phyloP scores from a whole-genome alignment of 257 asterid species.

The Plantago major region DNA sequence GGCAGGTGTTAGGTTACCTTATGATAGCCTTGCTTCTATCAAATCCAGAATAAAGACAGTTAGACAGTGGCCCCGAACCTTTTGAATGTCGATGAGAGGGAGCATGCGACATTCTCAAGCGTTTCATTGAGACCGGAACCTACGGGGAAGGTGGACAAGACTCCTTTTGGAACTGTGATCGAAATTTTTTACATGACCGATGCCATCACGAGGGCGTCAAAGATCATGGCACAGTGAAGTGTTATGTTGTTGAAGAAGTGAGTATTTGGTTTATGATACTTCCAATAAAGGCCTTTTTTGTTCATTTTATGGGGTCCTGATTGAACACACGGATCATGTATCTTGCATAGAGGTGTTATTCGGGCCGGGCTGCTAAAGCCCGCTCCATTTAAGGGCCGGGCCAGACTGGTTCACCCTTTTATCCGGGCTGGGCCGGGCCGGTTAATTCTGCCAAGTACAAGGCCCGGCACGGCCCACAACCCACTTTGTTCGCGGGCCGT shows the following conservation, averaged over 20 bases:
- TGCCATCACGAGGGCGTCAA: conserved; percentile 89
- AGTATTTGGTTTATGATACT: conserved; percentile 22
- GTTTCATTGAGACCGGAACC: conserved; percentile 65
- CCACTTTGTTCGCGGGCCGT: no score
- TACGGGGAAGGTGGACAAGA: conserved; percentile 39
- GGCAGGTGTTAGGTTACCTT: conserved; percentile 60
- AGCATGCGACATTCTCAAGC: conserved; percentile 61
- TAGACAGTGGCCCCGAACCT: conserved; percentile 95
- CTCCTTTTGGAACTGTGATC: conserved; percentile 56
- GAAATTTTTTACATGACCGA: conserved; percentile 95
- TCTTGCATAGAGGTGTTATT: no score
- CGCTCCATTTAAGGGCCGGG: no score
- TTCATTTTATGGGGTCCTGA: conserved; percentile 15
- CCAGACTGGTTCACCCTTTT: no score
- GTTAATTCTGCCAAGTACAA: no score
- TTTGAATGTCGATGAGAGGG: conserved; percentile 71
- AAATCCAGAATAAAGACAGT: conserved; percentile 65
- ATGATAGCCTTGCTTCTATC: conserved; percentile 50
- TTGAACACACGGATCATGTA: conserved; percentile 14
- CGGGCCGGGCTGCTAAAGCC: no score
- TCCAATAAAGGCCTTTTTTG: conserved; percentile 38
- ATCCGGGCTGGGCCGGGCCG: no score
- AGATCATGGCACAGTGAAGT: conserved; percentile 97
- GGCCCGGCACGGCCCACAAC: no score
- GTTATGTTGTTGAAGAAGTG: conserved; percentile 55